A percentile compares a stretch with the other conserved stretches of the same genome.
Evolutionary conservation across 352 stramenopile species (phyloP).

Genomic region (Phytopythium montanum): DNA sequence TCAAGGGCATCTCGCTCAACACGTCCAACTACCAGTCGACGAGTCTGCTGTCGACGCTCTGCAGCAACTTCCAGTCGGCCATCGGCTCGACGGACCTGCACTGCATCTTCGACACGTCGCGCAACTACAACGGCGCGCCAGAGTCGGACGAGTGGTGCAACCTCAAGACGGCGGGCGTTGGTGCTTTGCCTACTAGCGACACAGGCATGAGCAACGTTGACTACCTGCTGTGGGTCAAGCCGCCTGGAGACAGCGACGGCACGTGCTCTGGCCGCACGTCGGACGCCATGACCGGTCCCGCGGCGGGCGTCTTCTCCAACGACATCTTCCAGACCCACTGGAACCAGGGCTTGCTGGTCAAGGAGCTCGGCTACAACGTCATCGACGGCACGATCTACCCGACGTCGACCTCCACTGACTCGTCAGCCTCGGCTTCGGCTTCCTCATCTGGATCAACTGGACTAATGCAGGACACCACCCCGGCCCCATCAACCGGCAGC

Average conservation of each 20-base stretch:
- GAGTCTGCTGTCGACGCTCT: conserved; percentile 38
- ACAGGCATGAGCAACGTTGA: conserved; percentile 56
- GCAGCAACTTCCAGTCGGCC: conserved; percentile 53
- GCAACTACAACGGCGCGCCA: conserved; percentile 47
- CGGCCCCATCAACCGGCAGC: conserved; percentile 3
- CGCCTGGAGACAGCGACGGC: conserved; percentile 59
- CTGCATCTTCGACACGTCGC: conserved; percentile 65
- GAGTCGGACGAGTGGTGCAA: conserved; percentile 67
- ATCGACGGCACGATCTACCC: conserved; percentile 33
- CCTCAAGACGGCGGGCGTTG: conserved; percentile 53
- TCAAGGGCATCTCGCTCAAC: conserved; percentile 76
- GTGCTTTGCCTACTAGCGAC: conserved; percentile 40
- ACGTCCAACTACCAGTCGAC: conserved; percentile 76
- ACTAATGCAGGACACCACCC: conserved; percentile 7
- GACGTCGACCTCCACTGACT: conserved; percentile 8
- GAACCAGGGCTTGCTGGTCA: conserved; percentile 69
- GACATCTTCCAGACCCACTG: conserved; percentile 52
- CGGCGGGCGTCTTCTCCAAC: conserved; percentile 53
- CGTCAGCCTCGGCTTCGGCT: not conserved
- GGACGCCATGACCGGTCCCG: conserved; percentile 48
- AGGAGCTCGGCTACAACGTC: conserved; percentile 25
- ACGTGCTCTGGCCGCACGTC: conserved; percentile 35
- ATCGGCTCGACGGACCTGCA: conserved; percentile 30
- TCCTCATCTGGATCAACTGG: conserved; percentile 9
- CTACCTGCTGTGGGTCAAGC: conserved; percentile 76